These are phyloP conservation scores for Candida michaelii DNA, from an alignment of 805 yeast species.

Conservation along the genomic window DNA sequence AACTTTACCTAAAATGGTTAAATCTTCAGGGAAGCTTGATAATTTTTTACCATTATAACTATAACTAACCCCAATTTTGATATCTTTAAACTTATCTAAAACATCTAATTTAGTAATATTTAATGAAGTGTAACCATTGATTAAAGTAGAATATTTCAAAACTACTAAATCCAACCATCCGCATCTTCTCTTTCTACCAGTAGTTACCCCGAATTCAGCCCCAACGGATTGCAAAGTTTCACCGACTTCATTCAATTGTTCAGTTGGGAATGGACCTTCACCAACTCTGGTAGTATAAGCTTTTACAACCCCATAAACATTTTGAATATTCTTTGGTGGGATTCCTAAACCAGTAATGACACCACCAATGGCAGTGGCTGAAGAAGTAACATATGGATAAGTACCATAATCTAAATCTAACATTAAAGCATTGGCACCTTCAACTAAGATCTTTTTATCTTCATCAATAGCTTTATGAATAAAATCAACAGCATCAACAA, in stretches of 20 bases:
- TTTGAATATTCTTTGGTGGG: slow-evolving; percentile 82
- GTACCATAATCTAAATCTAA: slow-evolving; percentile 97
- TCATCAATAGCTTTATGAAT: slow-evolving; percentile 73
- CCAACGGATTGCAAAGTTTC: slow-evolving; percentile 88
- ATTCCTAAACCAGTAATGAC: slow-evolving; percentile 95
- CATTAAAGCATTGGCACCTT: slow-evolving; percentile 98
- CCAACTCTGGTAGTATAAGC: slow-evolving; percentile 99
- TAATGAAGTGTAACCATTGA: slow-evolving; percentile 92
- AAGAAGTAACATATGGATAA: slow-evolving; percentile 94
- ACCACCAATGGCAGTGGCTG: slow-evolving; percentile 96
- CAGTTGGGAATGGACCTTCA: slow-evolving; percentile 99
- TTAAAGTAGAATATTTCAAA: slow-evolving; percentile 81
- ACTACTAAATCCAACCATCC: slow-evolving; percentile 99
- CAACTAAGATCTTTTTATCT: slow-evolving; percentile 86
- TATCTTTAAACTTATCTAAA: slow-evolving; percentile 83
- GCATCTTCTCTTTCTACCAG: slow-evolving; percentile 98
- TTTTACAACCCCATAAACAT: slow-evolving; percentile 93
- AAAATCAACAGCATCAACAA: slow-evolving; percentile 86
- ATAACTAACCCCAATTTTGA: slow-evolving; percentile 85
- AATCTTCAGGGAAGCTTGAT: slow-evolving; percentile 89
- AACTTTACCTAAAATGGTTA: slow-evolving; percentile 76
- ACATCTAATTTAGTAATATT: slow-evolving; percentile 97
- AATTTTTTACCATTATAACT: slow-evolving; percentile 72
- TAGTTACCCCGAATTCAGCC: slow-evolving; percentile 96
- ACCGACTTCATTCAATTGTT: slow-evolving; percentile 85